Conservation (phyloP, 805 yeast genomes). For the Starmerella cellae region DNA sequence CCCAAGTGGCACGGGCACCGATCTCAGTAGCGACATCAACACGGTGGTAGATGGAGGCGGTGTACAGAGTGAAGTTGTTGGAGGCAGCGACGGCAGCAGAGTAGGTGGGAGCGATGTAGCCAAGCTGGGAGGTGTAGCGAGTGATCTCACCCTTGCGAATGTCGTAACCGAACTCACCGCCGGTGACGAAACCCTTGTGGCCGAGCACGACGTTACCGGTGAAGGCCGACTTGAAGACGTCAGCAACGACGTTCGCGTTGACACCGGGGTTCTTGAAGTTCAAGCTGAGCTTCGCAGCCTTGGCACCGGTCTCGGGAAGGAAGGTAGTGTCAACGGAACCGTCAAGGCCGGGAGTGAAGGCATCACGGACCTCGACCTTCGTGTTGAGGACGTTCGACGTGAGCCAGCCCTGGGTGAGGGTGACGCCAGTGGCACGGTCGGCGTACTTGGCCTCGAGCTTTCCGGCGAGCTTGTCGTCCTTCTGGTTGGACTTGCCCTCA, state of each 20-base stretch:
- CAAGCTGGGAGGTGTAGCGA: conserved; percentile 85
- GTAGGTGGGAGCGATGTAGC: conserved; percentile 82
- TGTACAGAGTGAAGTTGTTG: conserved; percentile 51
- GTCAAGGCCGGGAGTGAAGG: conserved; percentile 88
- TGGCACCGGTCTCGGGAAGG: conserved; percentile 65
- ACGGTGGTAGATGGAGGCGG: conserved; percentile 91
- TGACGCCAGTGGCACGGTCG: conserved; percentile 84
- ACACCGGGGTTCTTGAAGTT: conserved; percentile 86
- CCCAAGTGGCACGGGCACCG: conserved; percentile 96
- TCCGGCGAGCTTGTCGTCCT: conserved; percentile 73
- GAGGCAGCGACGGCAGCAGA: conserved; percentile 75
- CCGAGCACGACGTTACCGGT: conserved; percentile 91
- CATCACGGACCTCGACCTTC: conserved; percentile 83
- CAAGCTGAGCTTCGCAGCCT: conserved; percentile 80
- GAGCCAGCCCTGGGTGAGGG: conserved; percentile 96
- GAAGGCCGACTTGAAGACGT: conserved; percentile 91
- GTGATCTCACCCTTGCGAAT: conserved; percentile 83
- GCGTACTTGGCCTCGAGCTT: conserved; percentile 81
- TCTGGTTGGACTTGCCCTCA: conserved; percentile 73
- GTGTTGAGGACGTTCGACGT: conserved; percentile 84
- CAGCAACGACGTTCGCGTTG: conserved; percentile 89
- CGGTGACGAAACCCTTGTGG: conserved; percentile 92
- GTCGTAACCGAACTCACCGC: conserved; percentile 96
- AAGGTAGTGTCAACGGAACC: conserved; percentile 79
- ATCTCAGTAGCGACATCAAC: conserved; percentile 85